A percentile compares a stretch with the other conserved stretches of the same genome.
Evolutionary conservation across 768 basidiomycete species (phyloP).

Genomic region (Lactarius pseudohatsudake): DNA sequence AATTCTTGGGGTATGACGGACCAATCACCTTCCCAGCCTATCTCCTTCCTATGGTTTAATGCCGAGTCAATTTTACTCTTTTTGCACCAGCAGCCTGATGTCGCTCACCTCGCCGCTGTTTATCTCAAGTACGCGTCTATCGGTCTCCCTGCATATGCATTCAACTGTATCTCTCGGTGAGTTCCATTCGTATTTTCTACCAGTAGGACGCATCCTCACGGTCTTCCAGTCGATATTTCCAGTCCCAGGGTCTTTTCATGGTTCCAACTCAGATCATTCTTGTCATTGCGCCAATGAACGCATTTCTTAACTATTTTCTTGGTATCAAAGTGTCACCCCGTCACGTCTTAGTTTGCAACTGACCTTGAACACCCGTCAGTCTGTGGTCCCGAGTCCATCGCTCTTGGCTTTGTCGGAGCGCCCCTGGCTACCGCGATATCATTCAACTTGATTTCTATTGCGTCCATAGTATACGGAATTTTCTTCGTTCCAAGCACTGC

Average conservation of each 20-base stretch:
- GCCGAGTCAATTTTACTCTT: constrained; percentile 75
- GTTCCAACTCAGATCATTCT: constrained; percentile 84
- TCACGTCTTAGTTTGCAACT: constrained; percentile 15
- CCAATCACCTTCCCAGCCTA: constrained; percentile 40
- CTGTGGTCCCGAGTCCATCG: constrained; percentile 78
- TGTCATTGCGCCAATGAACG: constrained; percentile 84
- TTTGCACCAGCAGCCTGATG: constrained; percentile 79
- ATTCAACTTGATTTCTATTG: constrained; percentile 76
- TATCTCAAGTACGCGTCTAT: constrained; percentile 78
- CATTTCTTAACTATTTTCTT: constrained; percentile 78
- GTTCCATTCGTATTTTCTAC: constrained; percentile 8
- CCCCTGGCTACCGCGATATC: constrained; percentile 87
- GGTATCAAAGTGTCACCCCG: constrained; percentile 45
- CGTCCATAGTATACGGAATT: constrained; percentile 63
- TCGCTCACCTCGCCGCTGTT: constrained; percentile 69
- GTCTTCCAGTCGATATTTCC: constrained; percentile 62
- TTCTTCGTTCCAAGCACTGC: constrained; percentile 67
- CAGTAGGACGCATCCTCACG: not conserved
- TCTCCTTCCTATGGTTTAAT: constrained; percentile 75
- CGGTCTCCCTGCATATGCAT: constrained; percentile 74
- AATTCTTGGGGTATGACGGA: not conserved
- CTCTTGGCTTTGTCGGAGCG: constrained; percentile 89
- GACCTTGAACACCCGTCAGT: constrained; percentile 42
- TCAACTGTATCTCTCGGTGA: constrained; percentile 55
- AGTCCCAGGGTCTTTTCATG: constrained; percentile 83